Percentiles rank a stretch among this genome's conserved stretches.
phyloP scores from a whole-genome alignment of 345 rosid genomes.

The Rhodomyrtus tomentosa region DNA sequence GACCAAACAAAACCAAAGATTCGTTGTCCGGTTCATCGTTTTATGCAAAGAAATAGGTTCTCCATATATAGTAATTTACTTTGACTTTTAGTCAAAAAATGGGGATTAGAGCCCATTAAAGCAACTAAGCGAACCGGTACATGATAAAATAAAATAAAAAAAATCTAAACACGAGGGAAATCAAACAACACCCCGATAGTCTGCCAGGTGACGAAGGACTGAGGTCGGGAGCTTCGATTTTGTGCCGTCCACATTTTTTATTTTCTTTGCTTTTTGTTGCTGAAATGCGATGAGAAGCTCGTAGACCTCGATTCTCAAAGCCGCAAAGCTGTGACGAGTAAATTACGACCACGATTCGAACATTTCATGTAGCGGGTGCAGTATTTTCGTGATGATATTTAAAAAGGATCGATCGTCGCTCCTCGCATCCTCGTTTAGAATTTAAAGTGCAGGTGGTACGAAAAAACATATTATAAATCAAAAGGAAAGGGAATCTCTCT shows the following conservation, averaged over 20 bases:
- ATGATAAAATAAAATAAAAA: too few species aligned
- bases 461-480: background rate
- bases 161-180: background rate
- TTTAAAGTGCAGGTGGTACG: background rate
- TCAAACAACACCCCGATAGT: background rate
- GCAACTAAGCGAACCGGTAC: background rate
- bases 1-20: background rate
- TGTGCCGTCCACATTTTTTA: accelerated
- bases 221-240: accelerated
- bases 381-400: background rate
- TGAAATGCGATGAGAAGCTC: too few species aligned
- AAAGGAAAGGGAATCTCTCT: background rate
- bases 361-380: accelerated
- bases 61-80: background rate
- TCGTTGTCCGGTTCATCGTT: background rate
- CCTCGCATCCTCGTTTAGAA: background rate
- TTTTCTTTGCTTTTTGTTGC: too few species aligned
- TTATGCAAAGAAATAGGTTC: background rate
- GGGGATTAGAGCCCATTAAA: background rate
- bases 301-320: background rate
- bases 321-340: accelerated
- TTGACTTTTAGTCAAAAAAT: background rate
- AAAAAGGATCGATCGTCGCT: background rate
- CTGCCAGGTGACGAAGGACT: too few species aligned
- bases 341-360: background rate